Percentiles rank a stretch among this genome's conserved stretches.
Evolutionary conservation across 176 grass and related monocot species (phyloP).

Genomic region (Panicum miliaceum): DNA sequence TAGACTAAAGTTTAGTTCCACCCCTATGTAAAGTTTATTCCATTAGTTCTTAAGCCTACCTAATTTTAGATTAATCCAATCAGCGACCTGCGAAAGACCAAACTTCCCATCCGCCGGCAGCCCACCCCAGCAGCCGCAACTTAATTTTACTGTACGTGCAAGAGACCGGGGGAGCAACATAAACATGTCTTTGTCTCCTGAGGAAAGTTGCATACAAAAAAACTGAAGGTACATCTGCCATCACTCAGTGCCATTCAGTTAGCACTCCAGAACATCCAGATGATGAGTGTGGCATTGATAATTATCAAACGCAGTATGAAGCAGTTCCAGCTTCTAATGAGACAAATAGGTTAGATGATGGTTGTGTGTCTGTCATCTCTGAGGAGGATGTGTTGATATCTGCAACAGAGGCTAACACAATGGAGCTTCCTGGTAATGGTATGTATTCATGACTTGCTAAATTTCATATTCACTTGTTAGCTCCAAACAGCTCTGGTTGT

Average conservation of each 20-base stretch:
- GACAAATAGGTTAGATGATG: conserved; percentile 52
- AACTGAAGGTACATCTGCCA: conserved; percentile 46
- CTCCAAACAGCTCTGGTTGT: conserved; percentile 7
- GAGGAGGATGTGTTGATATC: conserved; percentile 56
- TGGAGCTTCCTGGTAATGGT: conserved; percentile 59
- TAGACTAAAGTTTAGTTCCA: too few species aligned
- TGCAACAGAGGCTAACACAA: conserved; percentile 44
- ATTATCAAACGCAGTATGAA: conserved; percentile 49
- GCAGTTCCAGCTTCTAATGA: conserved; percentile 32
- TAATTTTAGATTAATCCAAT: too few species aligned
- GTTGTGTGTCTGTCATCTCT: conserved; percentile 48
- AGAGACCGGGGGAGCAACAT: too few species aligned
- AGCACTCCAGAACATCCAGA: conserved; percentile 40
- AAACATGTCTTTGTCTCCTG: conserved; percentile 6
- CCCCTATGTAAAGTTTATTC: too few species aligned
- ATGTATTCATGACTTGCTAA: conserved; percentile 29
- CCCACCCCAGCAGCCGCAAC: too few species aligned
- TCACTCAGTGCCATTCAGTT: conserved; percentile 37
- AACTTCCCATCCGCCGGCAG: too few species aligned
- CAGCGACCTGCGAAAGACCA: too few species aligned
- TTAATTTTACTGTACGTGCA: too few species aligned
- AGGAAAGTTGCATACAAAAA: conserved; percentile 40
- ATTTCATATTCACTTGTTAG: conserved; percentile 20
- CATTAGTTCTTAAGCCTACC: too few species aligned
- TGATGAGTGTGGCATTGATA: conserved; percentile 31